A percentile compares a stretch with the other conserved stretches of the same genome.
These are phyloP conservation scores for Boletus pseudo-olivaceus DNA, from an alignment of 768 basidiomycete species.

Conservation along the genomic window DNA sequence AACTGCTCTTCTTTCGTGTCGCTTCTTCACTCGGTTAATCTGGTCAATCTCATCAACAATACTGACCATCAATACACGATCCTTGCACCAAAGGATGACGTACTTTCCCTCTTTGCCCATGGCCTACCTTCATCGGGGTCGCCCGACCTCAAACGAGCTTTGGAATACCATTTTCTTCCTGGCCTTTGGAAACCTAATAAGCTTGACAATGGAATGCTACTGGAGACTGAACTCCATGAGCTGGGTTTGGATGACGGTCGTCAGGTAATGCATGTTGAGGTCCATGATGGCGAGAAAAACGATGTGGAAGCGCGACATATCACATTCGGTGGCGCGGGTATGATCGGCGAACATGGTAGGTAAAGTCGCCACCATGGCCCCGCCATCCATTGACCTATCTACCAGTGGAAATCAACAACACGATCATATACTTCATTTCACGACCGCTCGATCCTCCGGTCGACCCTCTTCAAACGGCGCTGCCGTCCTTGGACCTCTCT, in stretches of 20 bases:
- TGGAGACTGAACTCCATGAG: conserved; percentile 78
- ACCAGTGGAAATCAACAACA: conserved; percentile 70
- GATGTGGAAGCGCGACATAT: conserved; percentile 50
- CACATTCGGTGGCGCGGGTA: conserved; percentile 78
- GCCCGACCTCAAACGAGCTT: conserved; percentile 63
- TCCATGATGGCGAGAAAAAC: conserved; percentile 49
- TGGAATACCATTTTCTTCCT: conserved; percentile 91
- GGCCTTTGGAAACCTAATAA: conserved; percentile 71
- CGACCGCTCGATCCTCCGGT: conserved; percentile 78
- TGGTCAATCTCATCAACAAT: conserved; percentile 67
- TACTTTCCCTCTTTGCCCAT: conserved; percentile 56
- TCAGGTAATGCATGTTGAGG: conserved; percentile 69
- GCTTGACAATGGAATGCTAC: conserved; percentile 66
- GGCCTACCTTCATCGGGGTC: conserved; percentile 61
- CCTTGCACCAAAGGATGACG: conserved; percentile 87
- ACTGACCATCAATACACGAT: conserved; percentile 76
- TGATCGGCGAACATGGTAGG: conserved; percentile 76
- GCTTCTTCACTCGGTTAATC: conserved; percentile 78
- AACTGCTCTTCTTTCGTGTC: conserved; percentile 91
- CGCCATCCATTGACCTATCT: conserved; percentile 6
- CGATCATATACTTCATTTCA: conserved; percentile 86
- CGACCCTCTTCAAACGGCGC: conserved; percentile 74
- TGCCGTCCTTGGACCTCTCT: conserved; percentile 82
- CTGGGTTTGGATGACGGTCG: conserved; percentile 62
- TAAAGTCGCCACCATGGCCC: conserved; percentile 3